Evolutionary conservation across 352 stramenopile genomes (phyloP), one percentile per base, ranked within the genome.

Genomic region (Phytophthora capsici): DNA sequence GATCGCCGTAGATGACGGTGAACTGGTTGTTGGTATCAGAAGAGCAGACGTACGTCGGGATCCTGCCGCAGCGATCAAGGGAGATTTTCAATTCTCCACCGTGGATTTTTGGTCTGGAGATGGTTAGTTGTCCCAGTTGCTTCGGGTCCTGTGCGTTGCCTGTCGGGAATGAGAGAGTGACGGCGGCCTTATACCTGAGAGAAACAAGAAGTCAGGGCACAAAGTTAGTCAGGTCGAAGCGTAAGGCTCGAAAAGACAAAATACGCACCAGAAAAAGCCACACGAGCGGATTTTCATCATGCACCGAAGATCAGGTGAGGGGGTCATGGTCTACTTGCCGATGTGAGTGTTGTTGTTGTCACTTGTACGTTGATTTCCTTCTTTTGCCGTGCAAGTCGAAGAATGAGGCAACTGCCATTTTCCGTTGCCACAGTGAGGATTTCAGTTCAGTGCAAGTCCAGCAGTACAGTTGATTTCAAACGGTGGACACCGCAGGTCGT

Each of bases 211-310:
- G 44, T 7, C 30, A 23, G 17, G 28, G 50, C 26, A 7, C 22
- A 10, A 28, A 6, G 20, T 14, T 23, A 34, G 28, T 47, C 32
- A 28, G 23, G 20, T n/a, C 16, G 25, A 65, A n/a, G 8, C 8
- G 2, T 13, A 20, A 6, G 41, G 12, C n/a, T 10, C n/a, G n/a
- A n/a, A n/a, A n/a, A 41, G 10, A 17, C 13, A 43, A 63, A 23
- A 44, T 1, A 19, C 49, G 6, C 44, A 60, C 57, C 57, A 66
- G 57, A 66, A 66, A 51, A 51, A 34, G 10, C 57, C 40, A 32
- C 23, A 66, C 17, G 46, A 38, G 17, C 36, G 57, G 28, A 66
- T 54, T 19, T 60, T 66, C 57, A 66, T 66, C 1, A 57, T 28
- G 40, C 57, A 60, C 20, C 30, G 40, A 36, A 59, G 57, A 60